These are phyloP conservation scores for Fusarium sp. DNA, from an alignment of 2,329 filamentous ascomycete species.

Conservation along the genomic window DNA sequence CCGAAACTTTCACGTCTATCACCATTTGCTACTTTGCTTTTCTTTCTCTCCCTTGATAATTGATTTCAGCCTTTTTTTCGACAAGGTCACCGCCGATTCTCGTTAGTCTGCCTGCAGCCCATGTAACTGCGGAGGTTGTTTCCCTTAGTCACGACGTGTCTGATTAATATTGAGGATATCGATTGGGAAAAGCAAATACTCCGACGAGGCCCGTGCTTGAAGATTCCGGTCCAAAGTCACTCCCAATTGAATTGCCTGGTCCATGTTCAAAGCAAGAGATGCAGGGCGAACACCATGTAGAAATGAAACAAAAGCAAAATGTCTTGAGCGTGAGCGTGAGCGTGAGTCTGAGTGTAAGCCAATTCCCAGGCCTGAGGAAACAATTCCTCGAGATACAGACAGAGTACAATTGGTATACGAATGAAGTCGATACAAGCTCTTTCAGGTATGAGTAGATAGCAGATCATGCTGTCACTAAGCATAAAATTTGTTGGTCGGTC, in stretches of 20 bases:
- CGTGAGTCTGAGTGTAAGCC: conserved; percentile 12
- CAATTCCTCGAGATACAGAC: conserved; percentile 10
- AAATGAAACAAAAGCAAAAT: conserved; percentile 15
- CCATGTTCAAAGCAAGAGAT: conserved; percentile 21
- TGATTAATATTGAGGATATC: conserved; percentile 13
- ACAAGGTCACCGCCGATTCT: conserved; percentile 14
- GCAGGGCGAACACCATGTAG: conserved; percentile 26
- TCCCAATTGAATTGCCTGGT: conserved; percentile 15
- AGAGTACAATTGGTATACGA: neutral
- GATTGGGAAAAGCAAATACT: conserved; percentile 31
- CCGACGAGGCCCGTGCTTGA: conserved; percentile 32
- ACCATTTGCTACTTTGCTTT: neutral
- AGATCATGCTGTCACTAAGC: conserved; percentile 28
- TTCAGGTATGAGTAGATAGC: conserved; percentile 8
- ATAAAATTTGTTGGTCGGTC: conserved; percentile 12
- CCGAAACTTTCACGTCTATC: conserved; percentile 11
- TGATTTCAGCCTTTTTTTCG: conserved; percentile 8
- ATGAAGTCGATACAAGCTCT: conserved; percentile 1
- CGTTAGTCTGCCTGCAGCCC: conserved; percentile 8
- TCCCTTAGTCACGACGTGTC: conserved; percentile 4
- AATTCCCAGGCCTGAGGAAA: neutral
- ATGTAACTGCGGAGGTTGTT: conserved; percentile 18
- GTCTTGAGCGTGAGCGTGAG: conserved; percentile 24
- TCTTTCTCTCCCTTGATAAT: conserved; percentile 14
- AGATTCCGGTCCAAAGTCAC: conserved; percentile 18